phyloP scores from a whole-genome alignment of 2,329 filamentous ascomycete species.

The Diplodia corticola region DNA sequence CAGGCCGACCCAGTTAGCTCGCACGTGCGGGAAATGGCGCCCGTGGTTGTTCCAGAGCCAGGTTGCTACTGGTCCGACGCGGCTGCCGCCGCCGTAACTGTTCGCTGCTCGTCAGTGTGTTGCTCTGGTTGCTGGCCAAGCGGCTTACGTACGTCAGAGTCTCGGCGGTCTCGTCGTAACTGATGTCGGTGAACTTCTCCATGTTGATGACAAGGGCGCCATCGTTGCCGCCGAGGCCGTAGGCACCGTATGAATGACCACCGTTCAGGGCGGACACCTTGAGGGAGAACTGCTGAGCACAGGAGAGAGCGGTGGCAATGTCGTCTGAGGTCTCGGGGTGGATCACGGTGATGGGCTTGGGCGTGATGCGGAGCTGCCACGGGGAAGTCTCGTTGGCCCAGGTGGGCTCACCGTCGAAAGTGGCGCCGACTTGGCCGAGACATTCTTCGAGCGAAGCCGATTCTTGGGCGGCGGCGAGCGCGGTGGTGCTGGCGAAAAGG shows the following conservation, averaged over 20 bases:
- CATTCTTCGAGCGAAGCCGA: conserved; percentile 20
- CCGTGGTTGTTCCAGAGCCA: conserved; percentile 29
- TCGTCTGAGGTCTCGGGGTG: conserved; percentile 22
- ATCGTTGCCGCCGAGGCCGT: conserved; percentile 25
- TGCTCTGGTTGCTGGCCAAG: not conserved
- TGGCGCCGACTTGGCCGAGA: conserved; percentile 14
- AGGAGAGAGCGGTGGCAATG: conserved; percentile 25
- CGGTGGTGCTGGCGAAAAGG: conserved; percentile 9
- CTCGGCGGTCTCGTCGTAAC: conserved; percentile 25
- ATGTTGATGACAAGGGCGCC: conserved; percentile 27
- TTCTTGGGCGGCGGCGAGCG: conserved; percentile 17
- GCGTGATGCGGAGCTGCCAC: conserved; percentile 27
- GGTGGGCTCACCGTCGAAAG: conserved; percentile 21
- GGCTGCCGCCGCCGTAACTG: conserved; percentile 26
- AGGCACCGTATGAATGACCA: conserved; percentile 27
- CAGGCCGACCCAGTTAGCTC: conserved; percentile 27
- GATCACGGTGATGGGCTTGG: conserved; percentile 25
- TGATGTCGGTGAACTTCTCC: conserved; percentile 25
- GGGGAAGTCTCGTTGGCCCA: conserved; percentile 26
- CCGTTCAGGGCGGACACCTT: conserved; percentile 26
- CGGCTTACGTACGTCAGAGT: conserved; percentile 24
- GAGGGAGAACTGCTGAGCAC: conserved; percentile 23
- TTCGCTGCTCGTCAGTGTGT: conserved; percentile 14
- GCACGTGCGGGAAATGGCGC: conserved; percentile 28
- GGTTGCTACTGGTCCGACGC: conserved; percentile 26